Evolutionary conservation across 1,139 yeast species (phyloP).

Genomic region (Scheffersomyces segobiensis): DNA sequence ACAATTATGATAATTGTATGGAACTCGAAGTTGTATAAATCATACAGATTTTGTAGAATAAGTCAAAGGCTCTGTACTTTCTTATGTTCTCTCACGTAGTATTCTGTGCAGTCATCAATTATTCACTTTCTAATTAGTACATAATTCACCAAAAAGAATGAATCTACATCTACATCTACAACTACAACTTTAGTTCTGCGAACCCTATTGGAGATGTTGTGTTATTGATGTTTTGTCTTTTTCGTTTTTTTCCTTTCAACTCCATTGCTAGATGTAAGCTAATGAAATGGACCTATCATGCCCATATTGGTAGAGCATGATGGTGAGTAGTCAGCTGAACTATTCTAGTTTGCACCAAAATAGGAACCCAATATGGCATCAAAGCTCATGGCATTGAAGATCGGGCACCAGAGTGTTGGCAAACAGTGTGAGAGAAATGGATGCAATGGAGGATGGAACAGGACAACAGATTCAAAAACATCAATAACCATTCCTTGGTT

Average conservation of each 20-base stretch:
- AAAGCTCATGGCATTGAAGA: constrained; percentile 22
- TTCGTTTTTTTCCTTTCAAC: constrained; percentile 1
- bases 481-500: neutral
- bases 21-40: neutral
- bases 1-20: neutral
- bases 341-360: constrained; percentile 93
- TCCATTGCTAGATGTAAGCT: constrained; percentile 26
- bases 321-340: constrained; percentile 74
- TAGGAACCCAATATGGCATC: constrained; percentile 77
- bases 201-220: neutral
- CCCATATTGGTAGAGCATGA: constrained; percentile 26
- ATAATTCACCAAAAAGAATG: neutral
- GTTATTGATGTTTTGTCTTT: neutral
- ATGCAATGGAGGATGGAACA: constrained; percentile 4
- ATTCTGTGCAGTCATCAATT: too few relatives aligned
- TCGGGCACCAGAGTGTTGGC: constrained; percentile 96
- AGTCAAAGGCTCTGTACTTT: neutral
- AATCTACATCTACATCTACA: neutral
- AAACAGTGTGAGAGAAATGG: constrained; percentile 43
- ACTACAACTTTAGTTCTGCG: neutral
- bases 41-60: neutral
- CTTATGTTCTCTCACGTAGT: neutral
- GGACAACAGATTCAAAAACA: constrained; percentile 7
- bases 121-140: too few relatives aligned
- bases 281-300: constrained; percentile 69